A percentile compares a stretch with the other conserved stretches of the same genome.
Conservation (phyloP, 108 stramenopile genomes). For the Nannochloropsis oceanica region DNA sequence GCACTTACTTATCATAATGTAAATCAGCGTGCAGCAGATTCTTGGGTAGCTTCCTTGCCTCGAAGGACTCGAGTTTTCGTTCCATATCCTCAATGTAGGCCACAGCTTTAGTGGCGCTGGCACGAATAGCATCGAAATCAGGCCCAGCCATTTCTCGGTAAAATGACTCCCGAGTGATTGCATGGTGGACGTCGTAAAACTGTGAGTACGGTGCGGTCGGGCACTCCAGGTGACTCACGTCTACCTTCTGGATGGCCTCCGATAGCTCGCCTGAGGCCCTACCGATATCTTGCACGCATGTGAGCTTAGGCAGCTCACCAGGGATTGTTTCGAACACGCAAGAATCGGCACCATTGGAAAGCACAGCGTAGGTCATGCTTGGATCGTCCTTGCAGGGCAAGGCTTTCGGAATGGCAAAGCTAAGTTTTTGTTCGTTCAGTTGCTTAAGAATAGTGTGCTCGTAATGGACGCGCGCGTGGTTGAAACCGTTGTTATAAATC, state of each 20-base stretch:
- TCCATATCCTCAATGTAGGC: background rate
- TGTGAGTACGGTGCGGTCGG: slow-evolving; percentile 8
- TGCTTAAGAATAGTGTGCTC: slow-evolving; percentile 4
- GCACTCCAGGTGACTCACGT: background rate
- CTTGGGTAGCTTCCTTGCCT: background rate
- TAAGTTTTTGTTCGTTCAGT: background rate
- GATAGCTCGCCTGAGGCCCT: slow-evolving; percentile 1
- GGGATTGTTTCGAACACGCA: slow-evolving; percentile 3
- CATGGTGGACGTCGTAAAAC: slow-evolving; percentile 4
- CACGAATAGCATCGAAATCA: background rate
- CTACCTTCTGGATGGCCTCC: background rate
- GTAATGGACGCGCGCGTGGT: background rate
- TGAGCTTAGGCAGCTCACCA: slow-evolving; percentile 8
- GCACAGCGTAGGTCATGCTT: background rate
- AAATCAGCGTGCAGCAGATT: slow-evolving; percentile 3
- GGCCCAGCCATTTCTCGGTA: background rate
- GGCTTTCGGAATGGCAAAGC: background rate
- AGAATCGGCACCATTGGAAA: slow-evolving; percentile 4
- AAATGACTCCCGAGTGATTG: background rate
- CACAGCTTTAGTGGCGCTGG: background rate
- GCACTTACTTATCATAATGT: slow-evolving; percentile 11
- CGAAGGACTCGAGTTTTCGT: background rate
- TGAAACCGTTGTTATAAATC: slow-evolving; percentile 9
- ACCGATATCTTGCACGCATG: slow-evolving; percentile 1
- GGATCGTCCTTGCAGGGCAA: background rate